Base-by-base conservation (phyloP, 768 basidiomycete genomes). In the Tylopilus sp. region DNA sequence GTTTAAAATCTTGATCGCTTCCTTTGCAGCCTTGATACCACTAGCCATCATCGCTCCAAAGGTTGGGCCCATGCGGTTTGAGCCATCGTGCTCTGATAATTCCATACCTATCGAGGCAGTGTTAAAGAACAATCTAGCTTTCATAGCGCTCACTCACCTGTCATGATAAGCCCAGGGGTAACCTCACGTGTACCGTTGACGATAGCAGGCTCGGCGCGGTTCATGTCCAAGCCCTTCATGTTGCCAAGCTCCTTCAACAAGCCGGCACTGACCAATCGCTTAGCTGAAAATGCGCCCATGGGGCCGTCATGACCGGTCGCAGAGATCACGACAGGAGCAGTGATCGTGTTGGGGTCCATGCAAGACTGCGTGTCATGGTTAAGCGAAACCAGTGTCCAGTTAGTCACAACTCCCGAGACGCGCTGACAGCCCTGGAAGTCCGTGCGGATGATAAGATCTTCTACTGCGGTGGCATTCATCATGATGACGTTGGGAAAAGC, bases 191-290 rank as follows among this genome's bases (percentile, higher is more conserved):
- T 89, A 26, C 78, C 77, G 57, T 86, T 87, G 47, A 88, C 85
- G 55, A 88, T 89, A n/a, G 80, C 82, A 4, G 86, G 85, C 67
- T 89, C 87, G n/a, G 87, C 83, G 38, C 83, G 80, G 65, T 80
- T 84, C 88, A 89, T 90, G 71, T 88, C 86, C 55, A 90, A 71
- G 10, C 85, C 85, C 36, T 82, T 75, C 88, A 89, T 90, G 65
- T 88, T 86, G 8, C 87, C 87, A 28, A 89, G 75, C 66, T 83
- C 81, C 68, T 83, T 84, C 57, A 82, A 68, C 58, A 89, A 67
- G n/a, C 87, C 87, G 36, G 82, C 78, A 60, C 85, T 86, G 40
- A 87, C 86, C 48, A 90, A 76, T 33, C 88, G 76, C 69, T 89
- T 90, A 53, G 88, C 88, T 12, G 81, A 83, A 72, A 90, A 90